These are phyloP conservation scores for Lipomyces mesembrius DNA, from an alignment of 805 yeast species.

Conservation along the genomic window DNA sequence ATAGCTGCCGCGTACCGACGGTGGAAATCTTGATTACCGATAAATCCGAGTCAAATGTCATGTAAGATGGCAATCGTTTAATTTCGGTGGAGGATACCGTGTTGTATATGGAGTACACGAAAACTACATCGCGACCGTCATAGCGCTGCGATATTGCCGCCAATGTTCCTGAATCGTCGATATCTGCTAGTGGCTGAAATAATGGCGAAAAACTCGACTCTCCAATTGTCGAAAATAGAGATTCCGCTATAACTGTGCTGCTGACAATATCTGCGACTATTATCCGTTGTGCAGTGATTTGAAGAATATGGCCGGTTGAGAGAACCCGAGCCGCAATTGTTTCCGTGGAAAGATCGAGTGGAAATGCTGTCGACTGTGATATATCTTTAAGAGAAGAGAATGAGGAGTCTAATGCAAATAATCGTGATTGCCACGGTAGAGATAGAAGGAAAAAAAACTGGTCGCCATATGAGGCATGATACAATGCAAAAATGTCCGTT, in stretches of 20 bases:
- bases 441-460: conserved; percentile 6
- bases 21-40: conserved; percentile 5
- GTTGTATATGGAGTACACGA: not conserved
- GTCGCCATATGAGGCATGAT: conserved; percentile 10
- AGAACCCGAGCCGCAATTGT: conserved; percentile 15
- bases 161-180: conserved; percentile 15
- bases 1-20: not conserved
- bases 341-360: conserved; percentile 13
- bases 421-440: conserved; percentile 19
- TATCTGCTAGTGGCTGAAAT: conserved; percentile 14
- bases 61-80: not conserved
- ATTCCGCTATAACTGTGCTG: not conserved
- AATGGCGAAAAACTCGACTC: not conserved
- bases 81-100: not conserved
- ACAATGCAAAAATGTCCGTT: conserved; percentile 19
- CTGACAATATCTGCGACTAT: conserved; percentile 10
- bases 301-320: conserved; percentile 17
- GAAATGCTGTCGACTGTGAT: conserved; percentile 1
- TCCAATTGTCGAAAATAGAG: not conserved
- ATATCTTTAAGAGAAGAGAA: conserved; percentile 4
- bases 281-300: conserved; percentile 16
- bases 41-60: conserved; percentile 5
- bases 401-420: conserved; percentile 2
- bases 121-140: not conserved
- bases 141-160: conserved; percentile 6